Evolutionary conservation across 768 basidiomycete species (phyloP), one percentile per base, ranked within the genome.

Genomic region (Botryobasidium botryosum): DNA sequence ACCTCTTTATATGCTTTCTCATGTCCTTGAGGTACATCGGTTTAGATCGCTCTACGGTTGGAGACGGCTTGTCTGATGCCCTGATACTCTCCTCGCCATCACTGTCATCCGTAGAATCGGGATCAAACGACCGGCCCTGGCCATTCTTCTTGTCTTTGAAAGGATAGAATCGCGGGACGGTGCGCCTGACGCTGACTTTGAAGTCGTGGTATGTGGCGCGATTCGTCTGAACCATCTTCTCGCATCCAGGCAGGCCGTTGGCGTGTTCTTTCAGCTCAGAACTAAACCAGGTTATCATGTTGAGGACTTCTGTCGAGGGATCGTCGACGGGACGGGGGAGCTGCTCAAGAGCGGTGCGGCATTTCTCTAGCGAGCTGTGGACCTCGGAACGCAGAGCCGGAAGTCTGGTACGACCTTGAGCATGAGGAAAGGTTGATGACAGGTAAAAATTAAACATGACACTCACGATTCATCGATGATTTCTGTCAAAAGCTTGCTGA

Each of bases 391-490:
- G 48, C 1, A 50, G 47, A n/a, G 40, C 49, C 20, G 48, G 48
- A 21, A 50, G 47, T 5, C 48, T 50, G 18, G 6, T 6, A 13
- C 25, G 24, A 32, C 33, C 13, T 8, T 2, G 6, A 33, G 12
- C 12, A 44, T 4, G 27, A 43, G n/a, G n/a, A n/a, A n/a, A n/a
- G n/a, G n/a, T n/a, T n/a, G 17, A 20, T 24, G 23, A 5, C 20
- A 45, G 12, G 40, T 26, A 35, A 3, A 21, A 18, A 26, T 20
- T 13, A 15, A 37, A 42, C 20, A 13, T 21, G 12, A 28, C 3
- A 54, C 57, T 36, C 50, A 79, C 79, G 66, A 67, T 21, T 51
- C 57, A 27, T 69, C 67, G 35, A 79, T 75, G n/a, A 70, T 62
- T 0, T 56, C 43, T 8, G 75, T 64, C 12, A 82, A 62, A 8